Conservation (phyloP, 2,329 filamentous ascomycete genomes). For the Diaporthe vexans region DNA sequence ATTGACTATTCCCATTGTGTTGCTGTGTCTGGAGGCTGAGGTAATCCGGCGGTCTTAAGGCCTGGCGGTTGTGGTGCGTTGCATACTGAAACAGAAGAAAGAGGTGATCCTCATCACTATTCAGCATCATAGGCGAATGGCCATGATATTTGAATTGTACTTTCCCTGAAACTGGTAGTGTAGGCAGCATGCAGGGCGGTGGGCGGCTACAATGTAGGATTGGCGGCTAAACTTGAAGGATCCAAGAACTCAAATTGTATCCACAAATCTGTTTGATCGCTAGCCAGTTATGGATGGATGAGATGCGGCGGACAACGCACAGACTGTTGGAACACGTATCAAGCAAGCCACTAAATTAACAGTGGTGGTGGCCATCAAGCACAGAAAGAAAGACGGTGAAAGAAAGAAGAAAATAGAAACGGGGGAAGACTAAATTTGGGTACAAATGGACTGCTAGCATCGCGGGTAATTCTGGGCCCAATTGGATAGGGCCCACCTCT, state of each 20-base stretch:
- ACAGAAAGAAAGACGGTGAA: background rate
- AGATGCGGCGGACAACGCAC: background rate
- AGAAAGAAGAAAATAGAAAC: background rate
- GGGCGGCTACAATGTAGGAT: background rate
- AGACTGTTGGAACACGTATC: background rate
- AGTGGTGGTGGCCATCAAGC: background rate
- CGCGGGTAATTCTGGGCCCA: background rate
- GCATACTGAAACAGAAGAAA: background rate
- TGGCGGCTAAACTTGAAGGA: background rate
- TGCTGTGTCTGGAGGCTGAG: background rate
- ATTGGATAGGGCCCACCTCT: background rate
- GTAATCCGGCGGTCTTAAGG: background rate
- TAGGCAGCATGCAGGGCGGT: background rate
- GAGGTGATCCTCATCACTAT: background rate
- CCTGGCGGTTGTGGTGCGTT: background rate
- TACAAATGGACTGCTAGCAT: too few relatives aligned
- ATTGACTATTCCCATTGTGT: background rate
- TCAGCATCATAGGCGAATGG: background rate
- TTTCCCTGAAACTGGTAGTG: background rate
- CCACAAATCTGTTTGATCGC: background rate
- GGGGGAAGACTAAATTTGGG: background rate
- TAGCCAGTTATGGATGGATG: background rate
- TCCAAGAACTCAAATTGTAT: background rate
- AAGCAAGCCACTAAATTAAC: background rate
- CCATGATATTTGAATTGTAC: background rate